Base-by-base conservation (phyloP, 768 basidiomycete genomes). In the Leccinum disarticulatum region DNA sequence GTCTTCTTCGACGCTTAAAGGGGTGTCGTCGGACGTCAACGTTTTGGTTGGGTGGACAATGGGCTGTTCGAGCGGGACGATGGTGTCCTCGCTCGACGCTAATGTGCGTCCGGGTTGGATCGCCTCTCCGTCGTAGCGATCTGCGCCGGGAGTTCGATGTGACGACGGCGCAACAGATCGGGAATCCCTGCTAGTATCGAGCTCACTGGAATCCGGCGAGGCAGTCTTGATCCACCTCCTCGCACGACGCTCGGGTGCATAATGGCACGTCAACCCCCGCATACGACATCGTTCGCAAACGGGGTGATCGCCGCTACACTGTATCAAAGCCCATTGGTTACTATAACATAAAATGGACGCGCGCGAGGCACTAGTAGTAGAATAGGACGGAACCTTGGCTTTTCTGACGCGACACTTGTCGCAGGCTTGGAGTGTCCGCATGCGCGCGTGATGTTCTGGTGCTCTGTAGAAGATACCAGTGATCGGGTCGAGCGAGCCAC, bases 231-330 rank as follows among this genome's bases (percentile, higher is more conserved):
- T 31, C 35, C 54, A 57, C n/a, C 36, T 54, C 41, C 43, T 50
- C 8, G 30, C 4, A 10, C 50, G 77, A 3, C 86, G 83, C 73
- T 88, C 87, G 52, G 84, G 80, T 0, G 85, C 83, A 66, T 91
- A 91, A 51, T 85, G 81, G 72, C 89, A 91, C 2, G 73, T 62
- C 41, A 90, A 74, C 0, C 86, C 83, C 6, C 87, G 77, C 3
- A 72, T 74, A 6, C 79, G 68, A 70, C 89, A 91, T 11, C 90
- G 84, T 64, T 84, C 79, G 70, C 89, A 91, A 0, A 81, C 70
- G 0, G 89, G 87, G 55, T 85, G 85, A 36, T 88, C 86, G 43
- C 89, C 88, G 61, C 83, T 86, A 71, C 88, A 91, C 87, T 90
- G 69, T n/a, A n/a, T 56, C 30, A 14, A 19, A 9, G 4, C n/a